phyloP scores from a whole-genome alignment of 768 basidiomycete genomes.

The Termitomyces sp. region DNA sequence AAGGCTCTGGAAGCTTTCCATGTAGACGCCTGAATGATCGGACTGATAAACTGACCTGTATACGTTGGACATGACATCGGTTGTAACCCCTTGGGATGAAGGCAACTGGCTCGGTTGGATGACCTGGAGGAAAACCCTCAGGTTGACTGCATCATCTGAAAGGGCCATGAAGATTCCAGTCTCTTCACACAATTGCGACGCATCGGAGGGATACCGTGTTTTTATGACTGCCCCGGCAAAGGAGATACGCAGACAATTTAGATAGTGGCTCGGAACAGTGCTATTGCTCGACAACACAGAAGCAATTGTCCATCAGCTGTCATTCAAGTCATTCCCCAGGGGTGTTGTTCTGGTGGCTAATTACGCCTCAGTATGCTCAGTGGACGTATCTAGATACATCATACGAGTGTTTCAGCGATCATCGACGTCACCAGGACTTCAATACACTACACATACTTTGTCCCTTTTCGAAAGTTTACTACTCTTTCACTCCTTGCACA shows the following conservation, averaged over 20 bases:
- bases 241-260: neutral
- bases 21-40: neutral
- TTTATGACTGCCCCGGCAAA: neutral
- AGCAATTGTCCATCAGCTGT: neutral
- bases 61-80: neutral
- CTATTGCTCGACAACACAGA: neutral
- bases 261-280: neutral
- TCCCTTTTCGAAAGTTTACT: neutral
- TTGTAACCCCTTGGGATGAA: neutral
- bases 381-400: no score
- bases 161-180: neutral
- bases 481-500: neutral
- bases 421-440: neutral
- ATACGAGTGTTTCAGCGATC: neutral
- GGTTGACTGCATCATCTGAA: neutral
- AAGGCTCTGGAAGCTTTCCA: neutral
- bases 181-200: neutral
- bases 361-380: neutral
- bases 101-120: neutral
- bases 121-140: neutral
- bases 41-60: neutral
- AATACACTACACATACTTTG: neutral
- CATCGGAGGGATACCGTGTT: neutral
- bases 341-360: neutral
- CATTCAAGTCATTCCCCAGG: neutral